Evolutionary conservation across 2,329 filamentous ascomycete genomes (phyloP).

Genomic region (Teratosphaeria gauchensis): DNA sequence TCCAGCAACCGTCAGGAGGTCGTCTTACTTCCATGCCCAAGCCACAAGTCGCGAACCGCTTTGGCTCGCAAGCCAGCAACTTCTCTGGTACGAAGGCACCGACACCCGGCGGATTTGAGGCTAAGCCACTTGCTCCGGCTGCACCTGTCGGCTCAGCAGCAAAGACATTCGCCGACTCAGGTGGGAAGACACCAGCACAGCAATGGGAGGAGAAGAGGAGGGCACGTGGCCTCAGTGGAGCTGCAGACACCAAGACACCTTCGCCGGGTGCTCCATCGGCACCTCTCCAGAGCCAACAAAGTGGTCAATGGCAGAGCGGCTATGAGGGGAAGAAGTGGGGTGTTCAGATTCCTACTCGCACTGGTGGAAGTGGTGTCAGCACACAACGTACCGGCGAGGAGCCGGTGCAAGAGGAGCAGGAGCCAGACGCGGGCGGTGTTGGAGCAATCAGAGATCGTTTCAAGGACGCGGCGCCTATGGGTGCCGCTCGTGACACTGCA

Average conservation of each 20-base stretch:
- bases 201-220: conserved; percentile 96
- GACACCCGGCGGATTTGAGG: conserved; percentile 58
- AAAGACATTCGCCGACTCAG: conserved; percentile 87
- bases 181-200: conserved; percentile 92
- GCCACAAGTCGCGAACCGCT: conserved; percentile 88
- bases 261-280: conserved; percentile 28
- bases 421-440: conserved; percentile 52
- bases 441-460: conserved; percentile 73
- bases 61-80: conserved; percentile 55
- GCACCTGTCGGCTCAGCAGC: conserved; percentile 70
- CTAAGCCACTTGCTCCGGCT: conserved; percentile 47
- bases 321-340: conserved; percentile 88
- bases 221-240: conserved; percentile 52
- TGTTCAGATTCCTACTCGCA: conserved; percentile 64
- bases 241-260: conserved; percentile 39
- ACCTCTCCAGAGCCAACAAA: conserved; percentile 57
- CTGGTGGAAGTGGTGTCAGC: conserved; percentile 50
- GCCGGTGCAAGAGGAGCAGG: conserved; percentile 39
- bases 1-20: conserved; percentile 58
- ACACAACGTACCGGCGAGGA: conserved; percentile 56
- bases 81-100: conserved; percentile 89
- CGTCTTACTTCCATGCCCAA: conserved; percentile 82
- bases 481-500: conserved; percentile 38
- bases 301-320: conserved; percentile 84
- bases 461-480: conserved; percentile 64